These are phyloP conservation scores for Climacium dendroides DNA, from an alignment of 225 moss, liverwort and hornwort species.

Conservation along the genomic window DNA sequence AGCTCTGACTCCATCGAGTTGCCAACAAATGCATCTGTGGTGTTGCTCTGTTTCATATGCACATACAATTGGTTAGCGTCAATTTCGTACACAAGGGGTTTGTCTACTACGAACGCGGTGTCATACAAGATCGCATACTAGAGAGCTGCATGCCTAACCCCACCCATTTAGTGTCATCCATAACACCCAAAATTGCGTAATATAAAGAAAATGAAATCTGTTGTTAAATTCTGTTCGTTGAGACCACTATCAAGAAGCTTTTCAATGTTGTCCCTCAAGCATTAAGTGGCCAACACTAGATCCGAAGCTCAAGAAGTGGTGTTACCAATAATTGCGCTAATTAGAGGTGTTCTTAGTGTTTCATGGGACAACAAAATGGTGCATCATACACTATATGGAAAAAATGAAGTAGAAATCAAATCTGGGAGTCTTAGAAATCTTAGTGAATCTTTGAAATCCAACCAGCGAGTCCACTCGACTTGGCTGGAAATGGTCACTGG, in stretches of 20 bases:
- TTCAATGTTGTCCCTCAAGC: background rate
- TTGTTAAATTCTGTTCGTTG: background rate
- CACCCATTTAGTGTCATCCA: background rate
- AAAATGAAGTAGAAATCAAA: background rate
- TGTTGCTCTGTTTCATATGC: constrained; percentile 30
- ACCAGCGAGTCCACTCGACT: background rate
- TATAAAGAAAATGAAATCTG: background rate
- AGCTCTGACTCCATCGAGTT: constrained; percentile 40
- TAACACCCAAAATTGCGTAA: background rate
- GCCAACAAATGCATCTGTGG: constrained; percentile 41
- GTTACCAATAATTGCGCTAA: background rate
- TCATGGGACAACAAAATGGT: background rate
- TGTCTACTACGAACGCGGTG: background rate
- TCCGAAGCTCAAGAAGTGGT: background rate
- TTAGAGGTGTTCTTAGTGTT: background rate
- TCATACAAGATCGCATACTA: background rate
- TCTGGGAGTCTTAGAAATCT: background rate
- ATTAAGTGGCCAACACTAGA: background rate
- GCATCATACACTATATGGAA: background rate
- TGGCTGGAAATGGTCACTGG: too few species aligned
- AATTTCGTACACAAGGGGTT: background rate
- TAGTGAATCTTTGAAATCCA: background rate
- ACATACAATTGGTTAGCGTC: background rate
- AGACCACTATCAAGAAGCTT: background rate
- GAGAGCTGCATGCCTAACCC: background rate